Evolutionary conservation across 306 rosid species (phyloP).

Genomic region (Rubus idaeus): DNA sequence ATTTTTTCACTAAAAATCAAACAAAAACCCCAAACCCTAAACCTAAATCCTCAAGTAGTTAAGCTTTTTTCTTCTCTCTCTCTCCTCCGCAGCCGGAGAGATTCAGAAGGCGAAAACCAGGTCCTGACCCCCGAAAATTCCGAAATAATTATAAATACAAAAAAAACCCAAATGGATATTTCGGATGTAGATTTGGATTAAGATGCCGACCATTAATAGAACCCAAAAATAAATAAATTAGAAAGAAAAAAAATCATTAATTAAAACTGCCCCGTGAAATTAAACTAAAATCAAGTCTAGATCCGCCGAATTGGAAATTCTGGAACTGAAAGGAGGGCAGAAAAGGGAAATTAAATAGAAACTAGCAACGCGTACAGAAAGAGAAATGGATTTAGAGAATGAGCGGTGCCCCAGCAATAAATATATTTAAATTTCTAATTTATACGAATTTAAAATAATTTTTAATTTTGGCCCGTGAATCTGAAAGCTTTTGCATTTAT

Average conservation of each 20-base stretch:
- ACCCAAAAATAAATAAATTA: neutral
- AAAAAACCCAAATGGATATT: conserved; percentile 2
- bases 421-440: neutral
- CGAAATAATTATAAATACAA: neutral
- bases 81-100: conserved; percentile 25
- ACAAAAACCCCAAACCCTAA: conserved; percentile 9
- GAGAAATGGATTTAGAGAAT: conserved; percentile 20
- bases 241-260: neutral
- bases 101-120: conserved; percentile 14
- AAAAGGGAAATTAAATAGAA: neutral
- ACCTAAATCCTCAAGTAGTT: neutral
- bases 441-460: neutral
- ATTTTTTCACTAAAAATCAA: neutral
- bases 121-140: conserved; percentile 1
- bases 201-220: conserved; percentile 1
- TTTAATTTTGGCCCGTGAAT: neutral
- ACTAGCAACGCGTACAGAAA: conserved; percentile 27
- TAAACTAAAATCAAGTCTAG: neutral
- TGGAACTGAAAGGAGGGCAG: neutral
- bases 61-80: conserved; percentile 10
- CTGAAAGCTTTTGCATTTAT: conserved; percentile 36
- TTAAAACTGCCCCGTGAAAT: neutral
- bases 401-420: conserved; percentile 35
- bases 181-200: conserved; percentile 2
- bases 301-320: neutral